Evolutionary conservation across 1,284 basidiomycete genomes (phyloP).

Genomic region (Hemileia vastatrix): DNA sequence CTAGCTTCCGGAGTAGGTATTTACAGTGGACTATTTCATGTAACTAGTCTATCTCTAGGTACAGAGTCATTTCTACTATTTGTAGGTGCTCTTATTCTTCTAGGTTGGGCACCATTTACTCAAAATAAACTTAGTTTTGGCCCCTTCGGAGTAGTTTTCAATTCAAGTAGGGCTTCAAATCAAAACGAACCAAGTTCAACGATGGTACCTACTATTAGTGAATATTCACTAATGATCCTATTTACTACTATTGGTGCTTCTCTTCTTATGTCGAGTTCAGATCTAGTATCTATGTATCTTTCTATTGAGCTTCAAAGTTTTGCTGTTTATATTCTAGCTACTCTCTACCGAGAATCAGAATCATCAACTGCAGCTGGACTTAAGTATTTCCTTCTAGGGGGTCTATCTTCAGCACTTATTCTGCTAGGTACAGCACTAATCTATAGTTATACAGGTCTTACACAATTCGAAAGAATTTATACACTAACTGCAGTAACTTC

Average conservation of each 20-base stretch:
- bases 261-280: conserved; percentile 26
- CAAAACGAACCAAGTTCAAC: too few species aligned
- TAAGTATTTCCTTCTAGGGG: conserved; percentile 29
- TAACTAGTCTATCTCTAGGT: too few species aligned
- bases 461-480: conserved; percentile 30
- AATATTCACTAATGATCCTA: conserved; percentile 28
- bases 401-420: conserved; percentile 28
- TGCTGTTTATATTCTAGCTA: conserved; percentile 25
- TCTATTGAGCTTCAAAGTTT: conserved; percentile 31
- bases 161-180: too few species aligned
- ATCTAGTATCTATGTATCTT: conserved; percentile 29
- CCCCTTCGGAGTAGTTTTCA: too few species aligned
- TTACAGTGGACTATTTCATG: conserved; percentile 43
- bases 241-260: conserved; percentile 28
- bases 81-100: too few species aligned
- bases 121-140: too few species aligned
- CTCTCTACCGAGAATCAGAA: conserved; percentile 27
- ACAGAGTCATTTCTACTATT: too few species aligned
- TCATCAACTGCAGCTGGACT: conserved; percentile 28
- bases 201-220: too few species aligned
- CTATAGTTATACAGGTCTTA: conserved; percentile 28
- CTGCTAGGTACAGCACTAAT: conserved; percentile 28
- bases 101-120: too few species aligned
- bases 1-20: conserved; percentile 40
- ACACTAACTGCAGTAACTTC: conserved; percentile 12